Conservation (phyloP, 371 early-diverging fungal species). For the Ordospora colligata region DNA sequence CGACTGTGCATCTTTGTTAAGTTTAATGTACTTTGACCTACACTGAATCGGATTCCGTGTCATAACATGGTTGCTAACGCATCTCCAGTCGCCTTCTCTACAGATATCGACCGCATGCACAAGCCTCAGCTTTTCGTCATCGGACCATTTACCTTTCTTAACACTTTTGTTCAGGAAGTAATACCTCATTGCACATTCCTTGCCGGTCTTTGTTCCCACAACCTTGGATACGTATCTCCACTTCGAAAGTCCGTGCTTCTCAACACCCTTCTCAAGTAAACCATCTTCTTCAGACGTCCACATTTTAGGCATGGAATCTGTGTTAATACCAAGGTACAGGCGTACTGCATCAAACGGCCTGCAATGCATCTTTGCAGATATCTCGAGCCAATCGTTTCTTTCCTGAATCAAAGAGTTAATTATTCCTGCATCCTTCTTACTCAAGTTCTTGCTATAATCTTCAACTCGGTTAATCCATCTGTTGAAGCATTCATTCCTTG, state of each 20-base stretch:
- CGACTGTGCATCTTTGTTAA: background rate
- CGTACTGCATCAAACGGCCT: constrained; percentile 25
- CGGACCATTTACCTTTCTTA: constrained; percentile 26
- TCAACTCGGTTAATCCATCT: constrained; percentile 24
- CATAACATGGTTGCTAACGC: constrained; percentile 33
- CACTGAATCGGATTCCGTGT: constrained; percentile 39
- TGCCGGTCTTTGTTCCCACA: constrained; percentile 20
- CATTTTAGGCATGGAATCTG: constrained; percentile 61
- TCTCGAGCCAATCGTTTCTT: constrained; percentile 26
- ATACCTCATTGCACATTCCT: constrained; percentile 49
- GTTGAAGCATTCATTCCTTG: constrained; percentile 14
- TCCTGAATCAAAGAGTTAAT: constrained; percentile 15
- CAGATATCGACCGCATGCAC: constrained; percentile 5
- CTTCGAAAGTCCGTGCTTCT: constrained; percentile 64
- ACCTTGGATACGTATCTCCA: constrained; percentile 37
- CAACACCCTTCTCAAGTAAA: constrained; percentile 69
- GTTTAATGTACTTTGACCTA: constrained; percentile 39
- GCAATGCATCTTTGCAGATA: constrained; percentile 13
- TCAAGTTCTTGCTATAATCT: background rate
- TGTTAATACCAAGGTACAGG: constrained; percentile 21
- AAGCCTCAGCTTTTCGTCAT: constrained; percentile 33
- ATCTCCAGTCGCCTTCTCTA: constrained; percentile 34
- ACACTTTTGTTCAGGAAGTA: constrained; percentile 10
- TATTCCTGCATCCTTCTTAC: background rate
- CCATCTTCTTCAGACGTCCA: constrained; percentile 72